Evolutionary conservation across 2,329 filamentous ascomycete species (phyloP).

Genomic region (Aulographum hederae): DNA sequence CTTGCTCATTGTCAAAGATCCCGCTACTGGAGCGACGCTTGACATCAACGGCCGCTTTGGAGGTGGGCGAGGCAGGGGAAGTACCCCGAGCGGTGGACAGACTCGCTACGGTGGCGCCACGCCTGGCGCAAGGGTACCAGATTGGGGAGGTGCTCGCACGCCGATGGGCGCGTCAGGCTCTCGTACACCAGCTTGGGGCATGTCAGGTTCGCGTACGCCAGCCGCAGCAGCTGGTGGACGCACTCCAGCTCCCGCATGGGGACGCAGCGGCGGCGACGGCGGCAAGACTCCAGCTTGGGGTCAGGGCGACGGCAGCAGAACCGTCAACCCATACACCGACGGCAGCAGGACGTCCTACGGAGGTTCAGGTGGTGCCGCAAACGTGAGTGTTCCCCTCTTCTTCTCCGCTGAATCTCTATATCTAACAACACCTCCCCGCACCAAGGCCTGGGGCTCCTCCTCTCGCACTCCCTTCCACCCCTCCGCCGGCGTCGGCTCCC

Average conservation of each 20-base stretch:
- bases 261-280: slow-evolving; percentile 1
- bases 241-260: slow-evolving; percentile 5
- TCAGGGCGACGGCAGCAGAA: slow-evolving; percentile 21
- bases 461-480: slow-evolving; percentile 40
- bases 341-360: slow-evolving; percentile 62
- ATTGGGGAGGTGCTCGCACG: slow-evolving; percentile 23
- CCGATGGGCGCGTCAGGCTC: slow-evolving; percentile 20
- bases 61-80: slow-evolving; percentile 29
- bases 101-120: slow-evolving; percentile 17
- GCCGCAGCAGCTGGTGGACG: neutral
- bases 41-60: slow-evolving; percentile 40
- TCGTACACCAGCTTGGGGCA: slow-evolving; percentile 49
- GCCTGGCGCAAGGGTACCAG: slow-evolving; percentile 18
- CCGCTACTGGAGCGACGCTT: slow-evolving; percentile 57
- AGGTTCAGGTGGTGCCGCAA: slow-evolving; percentile 17
- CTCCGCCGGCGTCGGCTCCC: slow-evolving; percentile 21
- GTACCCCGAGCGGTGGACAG: slow-evolving; percentile 20
- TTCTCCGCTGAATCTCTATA: slow-evolving; percentile 3
- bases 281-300: slow-evolving; percentile 17
- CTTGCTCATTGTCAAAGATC: slow-evolving; percentile 68
- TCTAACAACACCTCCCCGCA: slow-evolving; percentile 19
- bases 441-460: slow-evolving; percentile 15
- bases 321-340: slow-evolving; percentile 29
- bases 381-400: slow-evolving; percentile 9
- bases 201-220: slow-evolving; percentile 8